A percentile compares a stretch with the other conserved stretches of the same genome.
Evolutionary conservation across 177 flowering plant genomes (phyloP).

Genomic region (Vitis hybrid): DNA sequence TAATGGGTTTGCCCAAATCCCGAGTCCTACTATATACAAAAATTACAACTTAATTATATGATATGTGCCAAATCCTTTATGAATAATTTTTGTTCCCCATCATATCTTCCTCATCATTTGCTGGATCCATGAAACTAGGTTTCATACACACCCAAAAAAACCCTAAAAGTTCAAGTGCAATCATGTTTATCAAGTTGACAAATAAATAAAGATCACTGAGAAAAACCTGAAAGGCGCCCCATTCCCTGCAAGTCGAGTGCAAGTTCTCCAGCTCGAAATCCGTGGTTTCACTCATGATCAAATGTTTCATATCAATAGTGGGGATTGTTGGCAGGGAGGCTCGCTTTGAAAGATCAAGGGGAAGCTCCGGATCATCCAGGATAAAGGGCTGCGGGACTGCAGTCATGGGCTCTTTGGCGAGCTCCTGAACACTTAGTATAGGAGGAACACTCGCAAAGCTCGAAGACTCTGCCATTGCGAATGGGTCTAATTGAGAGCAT

Average conservation of each 20-base stretch:
- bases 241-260: conserved; percentile 26
- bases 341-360: background rate
- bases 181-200: background rate
- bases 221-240: conserved; percentile 33
- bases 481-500: too few species aligned
- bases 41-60: too few species aligned
- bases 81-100: too few species aligned
- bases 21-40: too few species aligned
- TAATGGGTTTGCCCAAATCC: too few species aligned
- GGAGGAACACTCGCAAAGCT: background rate
- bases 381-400: conserved; percentile 9
- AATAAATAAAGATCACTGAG: background rate
- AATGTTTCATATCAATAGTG: conserved; percentile 10
- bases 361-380: conserved; percentile 2
- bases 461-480: too few species aligned
- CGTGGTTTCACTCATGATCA: background rate
- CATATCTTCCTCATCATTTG: too few species aligned
- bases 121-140: too few species aligned
- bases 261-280: conserved; percentile 21
- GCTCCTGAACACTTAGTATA: conserved; percentile 13
- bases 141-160: too few species aligned
- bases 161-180: background rate
- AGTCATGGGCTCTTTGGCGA: conserved; percentile 4
- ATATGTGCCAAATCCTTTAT: too few species aligned
- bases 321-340: conserved; percentile 6